phyloP scores from a whole-genome alignment of 78 protist genomes.

The Dictyostelium brefeldianum region DNA sequence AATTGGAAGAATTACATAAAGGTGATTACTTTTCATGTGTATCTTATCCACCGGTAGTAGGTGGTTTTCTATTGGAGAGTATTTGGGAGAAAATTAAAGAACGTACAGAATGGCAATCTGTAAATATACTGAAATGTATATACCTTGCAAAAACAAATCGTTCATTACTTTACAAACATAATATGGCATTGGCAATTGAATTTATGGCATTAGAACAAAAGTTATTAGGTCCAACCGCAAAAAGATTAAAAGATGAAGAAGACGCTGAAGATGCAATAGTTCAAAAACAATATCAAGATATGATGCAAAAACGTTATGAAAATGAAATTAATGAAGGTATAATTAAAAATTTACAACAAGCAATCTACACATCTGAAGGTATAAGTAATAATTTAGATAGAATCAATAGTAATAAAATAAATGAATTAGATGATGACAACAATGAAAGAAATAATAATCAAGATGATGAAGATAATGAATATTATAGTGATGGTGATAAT shows the following conservation, averaged over 20 bases:
- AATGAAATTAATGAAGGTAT: constrained; percentile 39
- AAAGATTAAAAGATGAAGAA: constrained; percentile 37
- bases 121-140: constrained; percentile 60
- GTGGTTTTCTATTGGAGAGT: constrained; percentile 16
- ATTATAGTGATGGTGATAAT: not conserved
- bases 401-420: not conserved
- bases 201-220: constrained; percentile 75
- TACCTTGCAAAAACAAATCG: constrained; percentile 70
- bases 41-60: constrained; percentile 25
- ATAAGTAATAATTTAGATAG: constrained; percentile 26
- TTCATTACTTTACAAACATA: constrained; percentile 43
- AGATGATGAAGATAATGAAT: not conserved
- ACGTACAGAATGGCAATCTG: constrained; percentile 57
- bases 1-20: constrained; percentile 1
- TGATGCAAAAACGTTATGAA: constrained; percentile 42
- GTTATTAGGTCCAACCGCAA: constrained; percentile 60
- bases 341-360: constrained; percentile 17
- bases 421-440: constrained; percentile 17
- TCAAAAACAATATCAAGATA: constrained; percentile 19
- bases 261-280: not conserved
- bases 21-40: constrained; percentile 39
- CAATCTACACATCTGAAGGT: constrained; percentile 42
- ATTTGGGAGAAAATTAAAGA: constrained; percentile 70
- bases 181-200: constrained; percentile 70
- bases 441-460: not conserved